Evolutionary conservation across 768 basidiomycete species (phyloP).

Genomic region (Hortiboletus campestris): DNA sequence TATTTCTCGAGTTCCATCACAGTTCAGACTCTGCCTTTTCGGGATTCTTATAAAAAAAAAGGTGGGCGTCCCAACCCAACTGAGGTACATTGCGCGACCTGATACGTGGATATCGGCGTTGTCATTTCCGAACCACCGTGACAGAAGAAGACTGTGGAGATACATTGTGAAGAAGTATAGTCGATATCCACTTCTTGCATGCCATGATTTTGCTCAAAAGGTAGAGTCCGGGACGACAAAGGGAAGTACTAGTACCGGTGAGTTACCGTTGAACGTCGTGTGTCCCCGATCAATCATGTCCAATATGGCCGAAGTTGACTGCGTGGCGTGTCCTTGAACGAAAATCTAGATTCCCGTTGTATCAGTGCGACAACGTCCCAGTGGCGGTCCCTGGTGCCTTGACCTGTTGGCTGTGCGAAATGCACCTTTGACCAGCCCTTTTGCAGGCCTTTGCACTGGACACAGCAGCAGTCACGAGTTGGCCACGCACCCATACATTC

Average conservation of each 20-base stretch:
- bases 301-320: neutral
- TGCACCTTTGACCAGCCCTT: constrained; percentile 4
- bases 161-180: neutral
- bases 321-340: neutral
- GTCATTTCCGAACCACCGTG: constrained; percentile 5
- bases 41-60: neutral
- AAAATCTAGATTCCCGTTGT: neutral
- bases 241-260: too few relatives aligned
- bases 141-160: constrained; percentile 3
- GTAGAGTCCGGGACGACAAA: neutral
- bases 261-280: neutral
- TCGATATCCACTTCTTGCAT: neutral
- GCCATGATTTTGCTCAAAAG: neutral
- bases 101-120: constrained; percentile 16
- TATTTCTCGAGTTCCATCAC: neutral
- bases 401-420: constrained; percentile 14
- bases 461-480: constrained; percentile 10
- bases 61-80: neutral
- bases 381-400: constrained; percentile 24
- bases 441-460: constrained; percentile 1
- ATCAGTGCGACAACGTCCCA: neutral
- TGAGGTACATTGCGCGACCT: constrained; percentile 6
- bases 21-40: neutral
- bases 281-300: neutral
- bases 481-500: constrained; percentile 6